Evolutionary conservation across 1,284 basidiomycete species (phyloP), one percentile per base, ranked within the genome.

Genomic region (Pseudozyma sp.): DNA sequence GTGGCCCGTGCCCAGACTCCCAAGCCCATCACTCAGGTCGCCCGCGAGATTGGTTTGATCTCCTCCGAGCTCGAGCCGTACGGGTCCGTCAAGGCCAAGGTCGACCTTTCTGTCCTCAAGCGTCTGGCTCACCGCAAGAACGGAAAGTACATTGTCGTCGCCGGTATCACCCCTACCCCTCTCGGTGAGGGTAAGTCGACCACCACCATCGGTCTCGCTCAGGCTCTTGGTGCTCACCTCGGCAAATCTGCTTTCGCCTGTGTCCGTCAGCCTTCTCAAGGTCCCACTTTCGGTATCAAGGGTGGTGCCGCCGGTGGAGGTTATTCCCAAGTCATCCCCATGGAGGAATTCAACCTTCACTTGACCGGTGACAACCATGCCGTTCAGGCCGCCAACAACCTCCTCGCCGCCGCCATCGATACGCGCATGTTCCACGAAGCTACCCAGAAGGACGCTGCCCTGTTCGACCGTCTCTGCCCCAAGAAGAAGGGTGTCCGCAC

Each of bases 241-340:
- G 91, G 91, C 70, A 94, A 96, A 75, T 91, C 93, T 16, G 90
- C 94, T 11, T 99, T 98, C 86, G 97, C 97, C 55, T 97, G 95
- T 86, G 95, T 99, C n/a, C 92, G 96, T 68, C 97, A 99, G 85
- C 96, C 96, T 2, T 96, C 94, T 86, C 96, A 99, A 86, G 96
- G 97, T 16, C 96, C 96, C 35, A 99, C 96, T 0, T 99, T 99
- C 84, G 96, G 97, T 84, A 97, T 99, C 89, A 99, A 99, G 87
- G 96, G 96, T 80, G 97, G 97, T 82, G 97, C 96, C 38, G 96
- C 96, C 57, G 96, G 97, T 59, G 96, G 96, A 78, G 96, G 96
- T 64, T 99, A 99, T 88, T 95, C 94, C 85, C 96, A 99, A 86
- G 93, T 99, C 81, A 98, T 98, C 86, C 95, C 95, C 56, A 97